These are phyloP conservation scores for Lactarius sanguifluus DNA, from an alignment of 768 basidiomycete genomes.

Conservation along the genomic window DNA sequence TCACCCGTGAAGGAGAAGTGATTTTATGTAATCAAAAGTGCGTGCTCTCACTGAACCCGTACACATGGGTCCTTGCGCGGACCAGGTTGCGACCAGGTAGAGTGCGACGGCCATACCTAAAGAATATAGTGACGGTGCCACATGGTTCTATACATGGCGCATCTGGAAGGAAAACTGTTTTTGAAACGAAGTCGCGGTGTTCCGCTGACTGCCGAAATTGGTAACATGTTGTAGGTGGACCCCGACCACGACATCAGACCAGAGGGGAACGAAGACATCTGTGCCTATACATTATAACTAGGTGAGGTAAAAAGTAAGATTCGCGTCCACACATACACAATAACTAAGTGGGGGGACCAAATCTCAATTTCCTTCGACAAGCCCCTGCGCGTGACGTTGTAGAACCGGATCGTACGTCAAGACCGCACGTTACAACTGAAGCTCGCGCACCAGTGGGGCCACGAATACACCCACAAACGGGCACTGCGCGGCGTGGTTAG, in stretches of 20 bases:
- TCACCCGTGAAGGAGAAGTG: background rate
- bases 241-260: background rate
- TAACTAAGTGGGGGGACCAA: background rate
- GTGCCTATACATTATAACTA: background rate
- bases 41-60: background rate
- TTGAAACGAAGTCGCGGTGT: background rate
- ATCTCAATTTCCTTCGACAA: background rate
- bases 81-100: background rate
- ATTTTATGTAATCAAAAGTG: constrained; percentile 6
- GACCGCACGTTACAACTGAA: background rate
- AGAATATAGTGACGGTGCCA: too few species aligned
- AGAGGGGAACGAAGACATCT: background rate
- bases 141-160: too few species aligned
- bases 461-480: background rate
- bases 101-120: too few species aligned
- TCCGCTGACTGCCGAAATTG: background rate
- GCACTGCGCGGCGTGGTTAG: constrained; percentile 1
- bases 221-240: background rate
- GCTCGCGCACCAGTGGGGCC: background rate
- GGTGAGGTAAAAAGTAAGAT: background rate
- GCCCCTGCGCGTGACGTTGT: background rate
- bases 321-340: background rate
- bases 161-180: too few species aligned
- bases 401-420: background rate
- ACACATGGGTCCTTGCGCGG: background rate